phyloP scores from a whole-genome alignment of 345 rosid species.

The Aurinia saxatilis region DNA sequence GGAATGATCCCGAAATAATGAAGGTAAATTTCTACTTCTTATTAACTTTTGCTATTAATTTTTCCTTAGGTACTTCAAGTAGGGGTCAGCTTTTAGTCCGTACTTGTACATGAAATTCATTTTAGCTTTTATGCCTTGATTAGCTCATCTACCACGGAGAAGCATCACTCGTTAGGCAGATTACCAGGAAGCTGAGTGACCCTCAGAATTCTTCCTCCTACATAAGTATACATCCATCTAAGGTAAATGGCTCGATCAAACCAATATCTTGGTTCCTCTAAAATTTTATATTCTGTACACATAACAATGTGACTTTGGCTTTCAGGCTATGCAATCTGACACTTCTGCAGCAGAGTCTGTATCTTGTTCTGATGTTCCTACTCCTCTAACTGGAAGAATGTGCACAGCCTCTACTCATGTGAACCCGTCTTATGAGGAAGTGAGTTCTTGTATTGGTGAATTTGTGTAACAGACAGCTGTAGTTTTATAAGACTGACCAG shows the following conservation, averaged over 20 bases:
- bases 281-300: background rate
- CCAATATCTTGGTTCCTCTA: background rate
- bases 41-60: background rate
- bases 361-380: conserved; percentile 51
- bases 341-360: conserved; percentile 50
- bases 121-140: conserved; percentile 5
- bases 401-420: conserved; percentile 37
- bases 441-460: conserved; percentile 31
- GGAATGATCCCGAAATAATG: conserved; percentile 87
- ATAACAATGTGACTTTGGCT: conserved; percentile 4
- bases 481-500: background rate
- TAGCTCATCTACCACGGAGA: conserved; percentile 64
- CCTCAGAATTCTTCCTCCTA: conserved; percentile 34
- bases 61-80: background rate
- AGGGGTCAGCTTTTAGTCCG: conserved; percentile 13
- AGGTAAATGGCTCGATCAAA: conserved; percentile 34
- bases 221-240: conserved; percentile 41
- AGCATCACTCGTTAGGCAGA: conserved; percentile 53
- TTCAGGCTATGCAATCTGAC: conserved; percentile 52
- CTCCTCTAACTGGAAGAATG: conserved; percentile 37
- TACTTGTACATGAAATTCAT: conserved; percentile 17
- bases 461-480: background rate
- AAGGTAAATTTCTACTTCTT: conserved; percentile 47
- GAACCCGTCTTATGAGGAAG: conserved; percentile 57
- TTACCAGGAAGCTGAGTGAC: conserved; percentile 45